Evolutionary conservation across 441 rosid species (phyloP).

Genomic region (Mallotus repandus): DNA sequence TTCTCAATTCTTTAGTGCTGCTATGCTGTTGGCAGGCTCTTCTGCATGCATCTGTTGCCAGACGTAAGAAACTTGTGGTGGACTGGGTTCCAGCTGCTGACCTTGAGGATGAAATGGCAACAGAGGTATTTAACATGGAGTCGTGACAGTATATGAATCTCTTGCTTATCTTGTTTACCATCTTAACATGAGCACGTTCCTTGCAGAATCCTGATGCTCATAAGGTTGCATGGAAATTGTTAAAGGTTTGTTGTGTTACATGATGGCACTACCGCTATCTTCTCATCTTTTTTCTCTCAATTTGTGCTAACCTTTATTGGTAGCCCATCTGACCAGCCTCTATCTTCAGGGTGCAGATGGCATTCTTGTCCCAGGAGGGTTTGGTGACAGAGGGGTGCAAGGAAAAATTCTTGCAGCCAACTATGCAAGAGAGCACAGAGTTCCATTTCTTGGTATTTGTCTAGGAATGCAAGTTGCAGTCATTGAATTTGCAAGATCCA

Average conservation of each 20-base stretch:
- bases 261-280: neutral
- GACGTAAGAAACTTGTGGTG: slow-evolving; percentile 57
- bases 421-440: slow-evolving; percentile 78
- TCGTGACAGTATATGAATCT: slow-evolving; percentile 9
- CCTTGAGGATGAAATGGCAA: slow-evolving; percentile 59
- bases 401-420: slow-evolving; percentile 92
- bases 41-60: slow-evolving; percentile 76
- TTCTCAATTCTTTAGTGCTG: slow-evolving; percentile 3
- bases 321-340: slow-evolving; percentile 18
- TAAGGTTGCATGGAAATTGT: slow-evolving; percentile 42
- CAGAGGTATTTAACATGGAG: slow-evolving; percentile 40
- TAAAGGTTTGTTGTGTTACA: slow-evolving; percentile 36
- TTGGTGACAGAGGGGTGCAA: slow-evolving; percentile 90
- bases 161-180: slow-evolving; percentile 7
- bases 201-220: slow-evolving; percentile 37
- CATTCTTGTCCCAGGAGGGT: slow-evolving; percentile 96
- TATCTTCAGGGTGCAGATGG: slow-evolving; percentile 81
- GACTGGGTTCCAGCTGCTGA: slow-evolving; percentile 91
- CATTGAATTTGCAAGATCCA: slow-evolving; percentile 73
- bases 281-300: neutral
- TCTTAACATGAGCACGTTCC: slow-evolving; percentile 22
- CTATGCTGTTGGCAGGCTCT: slow-evolving; percentile 57
- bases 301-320: neutral
- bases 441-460: slow-evolving; percentile 94
- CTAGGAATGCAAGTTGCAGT: slow-evolving; percentile 98